A percentile compares a stretch with the other conserved stretches of the same genome.
These are phyloP conservation scores for Ramularia endophylla DNA, from an alignment of 2,329 filamentous ascomycete genomes.

Conservation along the genomic window DNA sequence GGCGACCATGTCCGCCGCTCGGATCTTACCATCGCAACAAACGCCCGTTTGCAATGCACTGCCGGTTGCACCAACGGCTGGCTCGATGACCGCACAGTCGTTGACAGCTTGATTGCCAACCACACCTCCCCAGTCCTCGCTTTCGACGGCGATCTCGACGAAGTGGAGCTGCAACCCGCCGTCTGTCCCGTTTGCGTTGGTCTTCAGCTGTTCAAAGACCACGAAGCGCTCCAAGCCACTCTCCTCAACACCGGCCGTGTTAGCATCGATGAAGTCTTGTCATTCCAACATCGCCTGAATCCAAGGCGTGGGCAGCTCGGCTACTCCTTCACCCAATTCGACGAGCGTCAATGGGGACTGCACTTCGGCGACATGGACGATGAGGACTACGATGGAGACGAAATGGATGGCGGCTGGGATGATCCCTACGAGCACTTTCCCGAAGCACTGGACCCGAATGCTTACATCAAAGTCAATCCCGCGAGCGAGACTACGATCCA, in stretches of 20 bases:
- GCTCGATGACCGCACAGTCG: conserved; percentile 10
- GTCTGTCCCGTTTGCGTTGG: conserved; percentile 27
- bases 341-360: conserved; percentile 25
- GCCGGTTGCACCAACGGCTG: conserved; percentile 19
- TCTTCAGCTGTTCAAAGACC: conserved; percentile 14
- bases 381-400: conserved; percentile 20
- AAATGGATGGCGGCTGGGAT: conserved; percentile 2
- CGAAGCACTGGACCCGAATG: conserved; percentile 23
- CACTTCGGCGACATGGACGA: conserved; percentile 22
- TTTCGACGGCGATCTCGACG: conserved; percentile 6
- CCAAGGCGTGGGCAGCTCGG: conserved; percentile 12
- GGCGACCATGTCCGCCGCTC: conserved; percentile 18
- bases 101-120: conserved; percentile 16
- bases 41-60: conserved; percentile 9
- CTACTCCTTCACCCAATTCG: conserved; percentile 22
- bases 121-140: conserved; percentile 14
- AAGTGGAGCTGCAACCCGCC: conserved; percentile 8
- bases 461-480: conserved; percentile 9
- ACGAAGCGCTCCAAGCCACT: conserved; percentile 18
- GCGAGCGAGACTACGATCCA: conserved; percentile 17
- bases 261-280: conserved; percentile 10
- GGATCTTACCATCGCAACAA: conserved; percentile 1
- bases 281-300: conserved; percentile 15
- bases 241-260: conserved; percentile 7
- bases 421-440: conserved; percentile 17